Conservation (phyloP, 805 yeast genomes). For the Pichia membranifaciens region DNA sequence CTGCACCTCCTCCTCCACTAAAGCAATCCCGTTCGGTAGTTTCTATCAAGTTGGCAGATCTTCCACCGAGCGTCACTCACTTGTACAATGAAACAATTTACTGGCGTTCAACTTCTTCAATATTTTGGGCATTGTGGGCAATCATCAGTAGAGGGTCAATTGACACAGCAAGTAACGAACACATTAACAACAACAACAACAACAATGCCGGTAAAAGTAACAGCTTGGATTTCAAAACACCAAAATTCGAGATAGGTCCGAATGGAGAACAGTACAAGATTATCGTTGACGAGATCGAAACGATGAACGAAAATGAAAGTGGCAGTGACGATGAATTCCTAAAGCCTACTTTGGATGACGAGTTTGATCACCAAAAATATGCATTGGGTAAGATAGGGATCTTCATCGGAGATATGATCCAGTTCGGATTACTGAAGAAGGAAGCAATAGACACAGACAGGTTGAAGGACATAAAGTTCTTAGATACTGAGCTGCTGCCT, state of each 20-base stretch:
- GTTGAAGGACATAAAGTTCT: constrained; percentile 34
- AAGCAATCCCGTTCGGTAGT: constrained; percentile 23
- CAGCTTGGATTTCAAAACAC: constrained; percentile 16
- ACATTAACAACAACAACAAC: not conserved
- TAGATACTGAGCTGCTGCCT: constrained; percentile 33
- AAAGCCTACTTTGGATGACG: constrained; percentile 40
- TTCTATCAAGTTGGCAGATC: constrained; percentile 32
- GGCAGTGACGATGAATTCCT: constrained; percentile 22
- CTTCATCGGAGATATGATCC: constrained; percentile 68
- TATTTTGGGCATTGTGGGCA: constrained; percentile 91
- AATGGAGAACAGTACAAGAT: constrained; percentile 45
- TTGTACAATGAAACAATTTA: constrained; percentile 58
- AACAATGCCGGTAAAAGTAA: not conserved
- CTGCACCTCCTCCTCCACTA: not conserved
- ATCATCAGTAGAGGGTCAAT: constrained; percentile 40
- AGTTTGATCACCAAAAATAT: constrained; percentile 74
- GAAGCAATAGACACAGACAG: constrained; percentile 27
- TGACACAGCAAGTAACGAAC: not conserved
- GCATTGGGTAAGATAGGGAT: constrained; percentile 68
- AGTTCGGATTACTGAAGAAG: constrained; percentile 46
- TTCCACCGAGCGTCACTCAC: constrained; percentile 35
- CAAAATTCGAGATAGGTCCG: constrained; percentile 42
- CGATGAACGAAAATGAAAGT: no score
- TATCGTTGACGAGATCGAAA: constrained; percentile 9
- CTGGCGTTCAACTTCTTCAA: constrained; percentile 79